Conservation (phyloP, 805 yeast species). For the Candida andamanensis region DNA sequence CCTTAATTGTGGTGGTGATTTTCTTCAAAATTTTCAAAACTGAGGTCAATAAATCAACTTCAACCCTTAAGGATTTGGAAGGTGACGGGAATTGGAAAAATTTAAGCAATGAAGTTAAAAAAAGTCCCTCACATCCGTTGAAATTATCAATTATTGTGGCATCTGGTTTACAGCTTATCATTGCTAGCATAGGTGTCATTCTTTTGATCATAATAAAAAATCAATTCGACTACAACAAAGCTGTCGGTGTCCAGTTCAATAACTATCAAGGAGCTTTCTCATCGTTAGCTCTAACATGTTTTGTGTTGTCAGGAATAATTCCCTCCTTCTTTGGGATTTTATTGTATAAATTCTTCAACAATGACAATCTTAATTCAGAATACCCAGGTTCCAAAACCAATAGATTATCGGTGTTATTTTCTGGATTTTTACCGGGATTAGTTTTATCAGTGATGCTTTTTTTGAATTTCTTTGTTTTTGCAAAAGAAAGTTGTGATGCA, state of each 20-base stretch:
- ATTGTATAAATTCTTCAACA: constrained; percentile 51
- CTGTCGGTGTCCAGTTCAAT: constrained; percentile 45
- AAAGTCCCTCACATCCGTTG: constrained; percentile 45
- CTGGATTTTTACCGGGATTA: constrained; percentile 41
- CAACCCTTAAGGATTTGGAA: constrained; percentile 5
- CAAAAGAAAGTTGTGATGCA: constrained; percentile 67
- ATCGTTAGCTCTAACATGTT: constrained; percentile 53
- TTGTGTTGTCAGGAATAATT: constrained; percentile 65
- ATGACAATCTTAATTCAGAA: constrained; percentile 25
- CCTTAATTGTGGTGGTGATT: constrained; percentile 62
- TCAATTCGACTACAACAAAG: constrained; percentile 15
- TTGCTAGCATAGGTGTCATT: constrained; percentile 60
- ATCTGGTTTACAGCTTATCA: constrained; percentile 68
- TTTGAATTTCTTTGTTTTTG: constrained; percentile 70
- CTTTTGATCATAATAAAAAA: constrained; percentile 42
- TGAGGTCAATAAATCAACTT: constrained; percentile 3
- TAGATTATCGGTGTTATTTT: constrained; percentile 23
- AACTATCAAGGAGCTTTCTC: constrained; percentile 59
- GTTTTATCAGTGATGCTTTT: constrained; percentile 47
- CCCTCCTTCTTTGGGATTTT: constrained; percentile 71
- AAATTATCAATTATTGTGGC: constrained; percentile 57
- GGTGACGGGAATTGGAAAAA: constrained; percentile 42
- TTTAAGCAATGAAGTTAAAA: constrained; percentile 49
- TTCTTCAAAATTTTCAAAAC: constrained; percentile 50
- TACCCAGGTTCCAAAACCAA: constrained; percentile 12